A percentile compares a stretch with the other conserved stretches of the same genome.
phyloP scores from a whole-genome alignment of 345 rosid species.

The Eucalyptus regnans region DNA sequence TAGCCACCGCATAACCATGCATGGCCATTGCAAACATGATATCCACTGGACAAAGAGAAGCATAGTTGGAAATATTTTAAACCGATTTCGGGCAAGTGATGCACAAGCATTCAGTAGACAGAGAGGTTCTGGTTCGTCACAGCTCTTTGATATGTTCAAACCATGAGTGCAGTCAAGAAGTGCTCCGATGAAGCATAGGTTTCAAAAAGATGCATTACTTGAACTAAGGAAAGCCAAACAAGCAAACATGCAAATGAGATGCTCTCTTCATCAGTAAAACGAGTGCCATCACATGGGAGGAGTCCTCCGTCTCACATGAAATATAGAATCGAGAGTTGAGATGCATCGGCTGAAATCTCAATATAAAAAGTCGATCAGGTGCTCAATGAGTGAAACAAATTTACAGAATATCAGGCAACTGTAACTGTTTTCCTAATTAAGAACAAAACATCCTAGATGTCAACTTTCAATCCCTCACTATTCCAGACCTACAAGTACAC shows the following conservation, averaged over 20 bases:
- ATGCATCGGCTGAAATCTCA: neutral
- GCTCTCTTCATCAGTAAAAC: neutral
- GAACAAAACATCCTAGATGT: neutral
- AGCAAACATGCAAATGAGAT: neutral
- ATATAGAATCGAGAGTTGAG: neutral
- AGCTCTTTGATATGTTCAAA: neutral
- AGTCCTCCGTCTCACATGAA: neutral
- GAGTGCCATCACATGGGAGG: neutral
- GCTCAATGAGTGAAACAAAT: neutral
- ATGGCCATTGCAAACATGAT: neutral
- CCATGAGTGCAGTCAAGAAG: neutral
- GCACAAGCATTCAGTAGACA: neutral
- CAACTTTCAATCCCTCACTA: neutral
- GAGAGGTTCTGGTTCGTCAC: neutral
- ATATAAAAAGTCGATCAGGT: neutral
- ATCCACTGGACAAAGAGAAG: neutral
- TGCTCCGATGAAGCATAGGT: neutral
- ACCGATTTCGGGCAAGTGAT: neutral
- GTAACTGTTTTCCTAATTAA: neutral
- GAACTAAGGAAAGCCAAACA: neutral
- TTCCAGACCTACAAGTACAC: neutral
- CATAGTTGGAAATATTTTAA: neutral
- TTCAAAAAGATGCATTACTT: neutral
- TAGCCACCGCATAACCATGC: neutral
- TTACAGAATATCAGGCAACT: neutral